Percentiles rank a stretch among this genome's conserved stretches.
Evolutionary conservation across 2,329 filamentous ascomycete genomes (phyloP).

Genomic region (Pezicula rhizophila): DNA sequence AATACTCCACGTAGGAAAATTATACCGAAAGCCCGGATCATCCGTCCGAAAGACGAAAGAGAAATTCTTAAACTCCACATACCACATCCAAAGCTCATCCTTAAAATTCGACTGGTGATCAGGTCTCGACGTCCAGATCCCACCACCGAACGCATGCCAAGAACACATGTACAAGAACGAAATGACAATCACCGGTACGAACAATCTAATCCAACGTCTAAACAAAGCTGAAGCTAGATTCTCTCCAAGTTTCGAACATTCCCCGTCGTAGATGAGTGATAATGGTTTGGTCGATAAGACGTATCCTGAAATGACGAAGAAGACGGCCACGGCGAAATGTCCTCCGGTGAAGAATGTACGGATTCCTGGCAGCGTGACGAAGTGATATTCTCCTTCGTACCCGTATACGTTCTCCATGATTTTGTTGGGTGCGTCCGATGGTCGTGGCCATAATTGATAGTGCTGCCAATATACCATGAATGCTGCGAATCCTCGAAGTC

Average conservation of each 20-base stretch:
- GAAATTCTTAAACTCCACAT: constrained; percentile 56
- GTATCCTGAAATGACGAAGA: constrained; percentile 46
- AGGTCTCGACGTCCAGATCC: constrained; percentile 16
- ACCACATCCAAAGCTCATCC: constrained; percentile 23
- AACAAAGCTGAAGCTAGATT: constrained; percentile 41
- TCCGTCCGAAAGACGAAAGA: constrained; percentile 59
- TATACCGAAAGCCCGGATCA: constrained; percentile 49
- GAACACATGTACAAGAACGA: constrained; percentile 30
- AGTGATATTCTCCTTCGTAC: constrained; percentile 26
- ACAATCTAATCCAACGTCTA: constrained; percentile 39
- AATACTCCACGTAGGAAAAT: constrained; percentile 58
- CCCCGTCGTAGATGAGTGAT: constrained; percentile 29
- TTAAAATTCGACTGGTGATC: constrained; percentile 14
- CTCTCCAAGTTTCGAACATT: constrained; percentile 25
- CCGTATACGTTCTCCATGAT: constrained; percentile 13
- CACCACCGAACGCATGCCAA: constrained; percentile 20
- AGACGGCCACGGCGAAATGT: constrained; percentile 48
- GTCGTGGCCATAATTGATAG: constrained; percentile 27
- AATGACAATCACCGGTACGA: constrained; percentile 36
- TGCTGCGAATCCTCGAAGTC: constrained; percentile 37
- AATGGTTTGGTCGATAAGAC: constrained; percentile 40
- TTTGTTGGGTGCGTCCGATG: neutral
- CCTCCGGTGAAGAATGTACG: constrained; percentile 55
- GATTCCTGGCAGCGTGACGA: constrained; percentile 48
- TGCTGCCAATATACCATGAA: constrained; percentile 38